A percentile compares a stretch with the other conserved stretches of the same genome.
These are phyloP conservation scores for Citrus sinensis DNA, from an alignment of 345 rosid genomes.

Conservation along the genomic window DNA sequence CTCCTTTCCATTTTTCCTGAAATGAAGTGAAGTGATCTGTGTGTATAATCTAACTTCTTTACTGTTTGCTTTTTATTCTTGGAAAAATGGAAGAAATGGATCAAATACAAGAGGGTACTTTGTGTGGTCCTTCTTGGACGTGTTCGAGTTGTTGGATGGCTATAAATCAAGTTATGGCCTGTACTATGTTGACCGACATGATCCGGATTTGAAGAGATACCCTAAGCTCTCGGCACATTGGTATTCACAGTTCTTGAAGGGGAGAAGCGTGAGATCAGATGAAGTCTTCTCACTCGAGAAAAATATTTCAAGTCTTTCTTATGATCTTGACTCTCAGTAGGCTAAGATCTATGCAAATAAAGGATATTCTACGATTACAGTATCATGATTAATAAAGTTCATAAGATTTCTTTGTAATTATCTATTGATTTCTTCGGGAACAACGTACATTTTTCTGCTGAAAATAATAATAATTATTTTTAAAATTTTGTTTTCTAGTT, in stretches of 20 bases:
- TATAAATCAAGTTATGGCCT: constrained; percentile 30
- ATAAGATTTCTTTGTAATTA: not conserved
- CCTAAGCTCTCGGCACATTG: constrained; percentile 52
- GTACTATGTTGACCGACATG: constrained; percentile 45
- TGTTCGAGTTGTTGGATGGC: constrained; percentile 37
- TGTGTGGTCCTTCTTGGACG: constrained; percentile 45
- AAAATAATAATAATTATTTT: too few relatives aligned
- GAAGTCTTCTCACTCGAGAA: not conserved
- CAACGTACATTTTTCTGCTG: too few relatives aligned
- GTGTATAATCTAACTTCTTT: not conserved
- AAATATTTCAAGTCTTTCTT: not conserved
- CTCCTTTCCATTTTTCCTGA: too few relatives aligned
- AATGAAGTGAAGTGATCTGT: not conserved
- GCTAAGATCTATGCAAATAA: not conserved
- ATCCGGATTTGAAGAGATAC: constrained; percentile 36
- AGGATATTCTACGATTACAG: not conserved
- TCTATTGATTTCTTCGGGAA: not conserved
- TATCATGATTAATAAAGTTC: not conserved
- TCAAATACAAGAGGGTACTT: constrained; percentile 52
- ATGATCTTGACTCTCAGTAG: not conserved
- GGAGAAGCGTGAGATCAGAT: constrained; percentile 19
- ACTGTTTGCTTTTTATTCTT: not conserved
- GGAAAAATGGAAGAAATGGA: constrained; percentile 34
- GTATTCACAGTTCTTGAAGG: constrained; percentile 45
- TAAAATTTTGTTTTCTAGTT: too few relatives aligned